phyloP scores from a whole-genome alignment of 306 rosid genomes.

The Inga oerstediana region DNA sequence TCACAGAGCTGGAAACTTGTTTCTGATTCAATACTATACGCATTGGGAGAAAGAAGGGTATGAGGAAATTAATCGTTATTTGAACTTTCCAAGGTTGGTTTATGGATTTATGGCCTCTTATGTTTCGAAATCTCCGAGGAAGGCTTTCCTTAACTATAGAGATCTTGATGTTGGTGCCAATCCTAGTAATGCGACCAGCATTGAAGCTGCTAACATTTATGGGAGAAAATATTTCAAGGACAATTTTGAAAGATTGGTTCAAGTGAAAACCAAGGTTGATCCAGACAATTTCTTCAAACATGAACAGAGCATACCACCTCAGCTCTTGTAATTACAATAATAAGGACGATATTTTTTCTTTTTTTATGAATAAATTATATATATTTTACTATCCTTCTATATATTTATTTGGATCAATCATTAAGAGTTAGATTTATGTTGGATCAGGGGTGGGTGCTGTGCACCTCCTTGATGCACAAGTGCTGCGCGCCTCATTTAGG shows the following conservation, averaged over 20 bases:
- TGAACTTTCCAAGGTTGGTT: slow-evolving; percentile 19
- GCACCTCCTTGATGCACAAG: no score
- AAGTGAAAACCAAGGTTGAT: slow-evolving; percentile 27
- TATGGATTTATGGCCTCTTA: slow-evolving; percentile 14
- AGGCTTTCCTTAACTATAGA: slow-evolving; percentile 35
- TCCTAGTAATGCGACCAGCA: slow-evolving; percentile 8
- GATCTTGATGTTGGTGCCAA: slow-evolving; percentile 43
- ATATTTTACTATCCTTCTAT: no score
- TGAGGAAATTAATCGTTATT: not conserved
- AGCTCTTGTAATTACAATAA: not conserved
- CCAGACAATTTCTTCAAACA: slow-evolving; percentile 32
- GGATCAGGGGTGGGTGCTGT: no score
- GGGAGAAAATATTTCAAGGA: slow-evolving; percentile 29
- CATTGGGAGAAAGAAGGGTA: slow-evolving; percentile 17
- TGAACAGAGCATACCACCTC: slow-evolving; percentile 43
- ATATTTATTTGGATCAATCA: no score
- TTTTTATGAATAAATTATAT: not conserved
- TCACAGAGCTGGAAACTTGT: slow-evolving; percentile 48
- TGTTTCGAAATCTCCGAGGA: slow-evolving; percentile 39
- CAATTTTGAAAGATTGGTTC: slow-evolving; percentile 31
- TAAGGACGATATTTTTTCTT: not conserved
- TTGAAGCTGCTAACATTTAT: not conserved
- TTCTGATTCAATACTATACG: slow-evolving; percentile 9
- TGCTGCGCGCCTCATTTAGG: no score
- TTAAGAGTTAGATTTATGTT: no score